Evolutionary conservation across 352 stramenopile species (phyloP), one percentile per base, ranked within the genome.

Genomic region (Globisporangium radiosum): DNA sequence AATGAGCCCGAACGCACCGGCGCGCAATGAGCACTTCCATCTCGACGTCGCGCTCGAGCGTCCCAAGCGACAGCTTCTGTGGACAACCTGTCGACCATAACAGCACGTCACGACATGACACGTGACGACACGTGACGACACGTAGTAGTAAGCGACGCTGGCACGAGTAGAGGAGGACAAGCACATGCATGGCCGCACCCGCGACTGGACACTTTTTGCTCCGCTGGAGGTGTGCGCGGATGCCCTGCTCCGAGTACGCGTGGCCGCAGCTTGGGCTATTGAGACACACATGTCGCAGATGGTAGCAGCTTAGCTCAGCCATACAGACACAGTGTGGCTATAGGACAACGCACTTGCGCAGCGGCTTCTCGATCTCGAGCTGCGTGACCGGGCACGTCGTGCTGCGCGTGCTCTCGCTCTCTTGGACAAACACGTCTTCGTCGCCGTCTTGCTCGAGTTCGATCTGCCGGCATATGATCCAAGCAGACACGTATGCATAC

Each of bases 1-100:
- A 33, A 33, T 33, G 25, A 33, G 25, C 25, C 25, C 25, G 25
- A 44, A 64, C 60, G 47, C 63, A 90, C 80, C 64, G 71, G 51
- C 75, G 71, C n/a, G 61, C 75, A 63, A 91, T 77, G 48, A 91
- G 75, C 19, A 94, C 78, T 57, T 94, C 85, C 81, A 94, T 94
- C 67, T 93, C 83, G 47, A 94, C 81, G 48, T 94, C 80, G 48
- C 83, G 85, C 64, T 94, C 85, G 44, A 94, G 72, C 14, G 64
- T 77, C 17, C 68, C 65, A 50, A 87, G 69, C 15, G 64, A 56
- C 40, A 94, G 56, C 48, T 78, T 75, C 25, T 92, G 72, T 5
- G 75, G 83, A 49, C 85, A 94, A 11, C 85, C 85, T 94, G 14
- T 44, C 11, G 3, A 19, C 40, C 0, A 19, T 36, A 11, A 3